Conservation (phyloP, 805 yeast genomes). For the Kodamaea nitidulidarum region DNA sequence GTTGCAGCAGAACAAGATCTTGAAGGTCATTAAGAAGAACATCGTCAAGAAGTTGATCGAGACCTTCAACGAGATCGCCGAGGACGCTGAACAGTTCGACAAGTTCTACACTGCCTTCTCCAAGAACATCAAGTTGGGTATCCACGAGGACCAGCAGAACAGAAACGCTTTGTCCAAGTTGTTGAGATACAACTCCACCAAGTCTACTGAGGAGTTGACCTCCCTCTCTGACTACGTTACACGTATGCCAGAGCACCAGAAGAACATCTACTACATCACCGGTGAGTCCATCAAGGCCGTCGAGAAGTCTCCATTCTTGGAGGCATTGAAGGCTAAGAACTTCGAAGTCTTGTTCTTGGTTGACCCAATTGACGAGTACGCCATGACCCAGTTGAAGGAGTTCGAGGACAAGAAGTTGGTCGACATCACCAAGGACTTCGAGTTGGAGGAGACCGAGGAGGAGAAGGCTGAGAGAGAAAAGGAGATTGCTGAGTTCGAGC, state of each 20-base stretch:
- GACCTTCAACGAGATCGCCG: slow-evolving; percentile 98
- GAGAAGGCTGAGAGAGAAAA: slow-evolving; percentile 93
- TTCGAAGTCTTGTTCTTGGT: slow-evolving; percentile 96
- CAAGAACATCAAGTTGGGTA: slow-evolving; percentile 97
- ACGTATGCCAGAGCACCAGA: slow-evolving; percentile 99
- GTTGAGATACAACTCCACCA: slow-evolving; percentile 95
- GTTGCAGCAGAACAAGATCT: slow-evolving; percentile 99
- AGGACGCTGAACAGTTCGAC: slow-evolving; percentile 97
- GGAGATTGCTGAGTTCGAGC: slow-evolving; percentile 88
- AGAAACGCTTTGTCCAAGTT: slow-evolving; percentile 92
- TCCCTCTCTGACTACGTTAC: slow-evolving; percentile 96
- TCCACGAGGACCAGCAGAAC: slow-evolving; percentile 98
- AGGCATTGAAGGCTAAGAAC: slow-evolving; percentile 96
- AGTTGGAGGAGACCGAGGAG: slow-evolving; percentile 96
- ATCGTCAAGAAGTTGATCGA: slow-evolving; percentile 97
- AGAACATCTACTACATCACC: slow-evolving; percentile 98
- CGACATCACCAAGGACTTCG: slow-evolving; percentile 98
- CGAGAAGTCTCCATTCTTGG: slow-evolving; percentile 98
- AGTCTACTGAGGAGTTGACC: slow-evolving; percentile 89
- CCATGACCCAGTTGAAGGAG: slow-evolving; percentile 98
- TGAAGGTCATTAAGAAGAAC: slow-evolving; percentile 99
- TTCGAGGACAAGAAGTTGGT: slow-evolving; percentile 98
- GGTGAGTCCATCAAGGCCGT: slow-evolving; percentile 98
- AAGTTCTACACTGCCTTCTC: slow-evolving; percentile 97
- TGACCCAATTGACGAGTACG: slow-evolving; percentile 99